These are phyloP conservation scores for Xylaria intraflava DNA, from an alignment of 495 filamentous ascomycete genomes.

Conservation along the genomic window DNA sequence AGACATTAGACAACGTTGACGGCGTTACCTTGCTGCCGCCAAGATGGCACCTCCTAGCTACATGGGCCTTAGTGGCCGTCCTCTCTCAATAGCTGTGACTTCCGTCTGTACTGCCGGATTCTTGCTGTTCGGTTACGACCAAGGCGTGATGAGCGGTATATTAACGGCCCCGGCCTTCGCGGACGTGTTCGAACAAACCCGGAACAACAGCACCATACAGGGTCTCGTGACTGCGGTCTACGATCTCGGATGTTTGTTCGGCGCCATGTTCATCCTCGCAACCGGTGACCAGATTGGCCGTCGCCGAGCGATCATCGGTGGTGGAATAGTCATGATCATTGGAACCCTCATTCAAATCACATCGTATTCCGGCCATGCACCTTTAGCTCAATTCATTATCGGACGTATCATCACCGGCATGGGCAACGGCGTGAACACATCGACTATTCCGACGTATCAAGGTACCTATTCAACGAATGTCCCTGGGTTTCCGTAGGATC, in stretches of 20 bases:
- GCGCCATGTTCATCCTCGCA: slow-evolving; percentile 63
- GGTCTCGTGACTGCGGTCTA: slow-evolving; percentile 79
- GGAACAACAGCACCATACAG: slow-evolving; percentile 63
- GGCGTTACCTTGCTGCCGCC: background rate
- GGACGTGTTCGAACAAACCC: slow-evolving; percentile 59
- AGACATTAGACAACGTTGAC: background rate
- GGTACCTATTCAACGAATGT: slow-evolving; percentile 50
- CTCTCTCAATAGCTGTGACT: slow-evolving; percentile 57
- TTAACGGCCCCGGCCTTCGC: slow-evolving; percentile 69
- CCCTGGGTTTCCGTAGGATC: slow-evolving; percentile 15
- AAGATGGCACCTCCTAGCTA: slow-evolving; percentile 42
- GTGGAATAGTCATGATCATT: slow-evolving; percentile 64
- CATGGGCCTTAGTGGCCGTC: slow-evolving; percentile 58
- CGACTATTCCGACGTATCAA: slow-evolving; percentile 75
- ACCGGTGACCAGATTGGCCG: slow-evolving; percentile 65
- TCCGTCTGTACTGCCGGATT: slow-evolving; percentile 67
- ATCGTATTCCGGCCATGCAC: slow-evolving; percentile 33
- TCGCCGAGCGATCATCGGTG: slow-evolving; percentile 47
- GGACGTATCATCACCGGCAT: slow-evolving; percentile 68
- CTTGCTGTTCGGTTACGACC: slow-evolving; percentile 67
- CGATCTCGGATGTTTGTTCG: slow-evolving; percentile 69
- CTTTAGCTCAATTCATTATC: slow-evolving; percentile 64
- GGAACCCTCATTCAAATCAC: slow-evolving; percentile 66
- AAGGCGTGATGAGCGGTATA: slow-evolving; percentile 69
- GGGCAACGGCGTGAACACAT: slow-evolving; percentile 73